Evolutionary conservation across 495 filamentous ascomycete genomes (phyloP), one percentile per base, ranked within the genome.

Genomic region (Haplographium delicatum): DNA sequence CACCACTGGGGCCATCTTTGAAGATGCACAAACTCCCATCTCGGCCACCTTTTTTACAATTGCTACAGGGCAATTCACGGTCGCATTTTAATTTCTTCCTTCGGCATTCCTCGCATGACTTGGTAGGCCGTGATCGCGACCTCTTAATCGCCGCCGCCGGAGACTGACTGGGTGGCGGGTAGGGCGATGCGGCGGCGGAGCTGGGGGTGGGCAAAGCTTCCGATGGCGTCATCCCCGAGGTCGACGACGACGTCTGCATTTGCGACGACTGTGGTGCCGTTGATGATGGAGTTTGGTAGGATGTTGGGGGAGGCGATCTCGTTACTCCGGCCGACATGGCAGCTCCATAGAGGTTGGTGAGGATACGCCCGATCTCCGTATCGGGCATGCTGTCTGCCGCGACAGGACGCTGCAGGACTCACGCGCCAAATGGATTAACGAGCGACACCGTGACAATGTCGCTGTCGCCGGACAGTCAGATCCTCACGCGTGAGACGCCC

Each of bases 61-160:
- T 46, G n/a, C 39, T 44, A 24, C 58, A 60, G 15, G 58, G 58
- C 26, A 44, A 30, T 15, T 47, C 45, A 8, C 58, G 49, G 42
- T 60, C 52, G 27, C 58, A 60, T 47, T 49, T 60, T 9, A 60
- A 20, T 20, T 60, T 60, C 37, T 60, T 60, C 23, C 38, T 44
- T 22, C 58, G 30, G 42, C 58, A 60, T 19, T 54, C 42, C 27
- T 53, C 50, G 47, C 50, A 53, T 19, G 33, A 41, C 44, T 53
- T 53, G 4, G 50, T 53, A 10, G 50, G 50, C 3, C 50, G 9
- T 2, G 24, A 30, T 22, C 50, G 27, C 4, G 22, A 28, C 8
- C 50, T 33, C n/a, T 52, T 52, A 1, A 13, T 18, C 5, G 46
- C 20, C 10, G 6, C 18, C 3, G 41, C 6, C 26, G 20, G 2